Evolutionary conservation across 2,329 filamentous ascomycete species (phyloP).

Genomic region (Fusarium armeniacum): DNA sequence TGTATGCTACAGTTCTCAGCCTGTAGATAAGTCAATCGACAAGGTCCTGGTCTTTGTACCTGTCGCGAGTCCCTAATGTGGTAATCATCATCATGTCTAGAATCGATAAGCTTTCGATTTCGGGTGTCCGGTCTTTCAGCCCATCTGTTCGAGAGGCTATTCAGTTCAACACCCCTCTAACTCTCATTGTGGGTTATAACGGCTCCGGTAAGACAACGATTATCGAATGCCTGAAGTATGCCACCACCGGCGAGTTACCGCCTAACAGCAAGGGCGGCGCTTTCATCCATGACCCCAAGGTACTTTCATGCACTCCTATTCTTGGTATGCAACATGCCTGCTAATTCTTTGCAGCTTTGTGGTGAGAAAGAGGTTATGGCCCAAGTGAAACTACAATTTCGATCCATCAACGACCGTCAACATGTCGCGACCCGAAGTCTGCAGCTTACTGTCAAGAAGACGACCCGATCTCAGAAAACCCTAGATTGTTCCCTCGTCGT

Average conservation of each 20-base stretch:
- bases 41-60: background rate
- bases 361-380: constrained; percentile 91
- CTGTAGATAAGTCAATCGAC: constrained; percentile 9
- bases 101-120: constrained; percentile 90
- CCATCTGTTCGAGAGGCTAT: constrained; percentile 82
- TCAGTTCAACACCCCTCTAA: constrained; percentile 89
- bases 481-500: constrained; percentile 85
- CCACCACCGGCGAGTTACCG: constrained; percentile 92
- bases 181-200: constrained; percentile 96
- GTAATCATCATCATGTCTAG: constrained; percentile 70
- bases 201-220: constrained; percentile 99
- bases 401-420: constrained; percentile 79
- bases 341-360: constrained; percentile 66
- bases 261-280: constrained; percentile 92
- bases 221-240: constrained; percentile 98
- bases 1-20: background rate
- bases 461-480: constrained; percentile 80
- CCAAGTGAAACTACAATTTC: constrained; percentile 91
- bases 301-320: constrained; percentile 52
- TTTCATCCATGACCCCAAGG: constrained; percentile 97
- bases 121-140: constrained; percentile 88
- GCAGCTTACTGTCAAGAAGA: constrained; percentile 89
- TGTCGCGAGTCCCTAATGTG: constrained; percentile 18
- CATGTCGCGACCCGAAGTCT: constrained; percentile 88
- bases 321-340: background rate